phyloP scores from a whole-genome alignment of 106 monocot species.

The Cymbidium sinense region DNA sequence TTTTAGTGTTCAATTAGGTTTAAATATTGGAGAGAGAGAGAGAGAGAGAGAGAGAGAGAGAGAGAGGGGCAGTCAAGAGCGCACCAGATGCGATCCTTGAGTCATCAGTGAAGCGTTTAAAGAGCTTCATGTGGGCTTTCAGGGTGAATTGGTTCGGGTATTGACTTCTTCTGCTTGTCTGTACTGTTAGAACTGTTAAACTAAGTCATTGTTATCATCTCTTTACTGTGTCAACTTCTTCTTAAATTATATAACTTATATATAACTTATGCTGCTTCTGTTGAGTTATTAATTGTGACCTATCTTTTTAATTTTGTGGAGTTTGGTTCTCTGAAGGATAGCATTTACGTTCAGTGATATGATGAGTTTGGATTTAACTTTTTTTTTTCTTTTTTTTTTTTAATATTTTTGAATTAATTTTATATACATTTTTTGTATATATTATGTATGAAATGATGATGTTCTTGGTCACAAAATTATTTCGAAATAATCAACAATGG shows the following conservation, averaged over 20 bases:
- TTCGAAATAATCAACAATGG: too few relatives aligned
- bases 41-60: neutral
- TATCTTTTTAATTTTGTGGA: neutral
- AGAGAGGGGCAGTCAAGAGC: constrained; percentile 90
- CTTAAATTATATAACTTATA: too few relatives aligned
- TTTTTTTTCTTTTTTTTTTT: too few relatives aligned
- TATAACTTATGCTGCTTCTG: too few relatives aligned
- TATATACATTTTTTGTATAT: too few relatives aligned
- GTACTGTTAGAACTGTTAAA: neutral
- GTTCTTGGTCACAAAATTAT: too few relatives aligned
- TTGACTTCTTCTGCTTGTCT: constrained; percentile 70
- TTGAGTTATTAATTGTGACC: neutral
- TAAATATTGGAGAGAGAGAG: neutral
- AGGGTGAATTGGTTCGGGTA: constrained; percentile 90
- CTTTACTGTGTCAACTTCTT: neutral
- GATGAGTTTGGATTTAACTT: too few relatives aligned
- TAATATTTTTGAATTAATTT: too few relatives aligned
- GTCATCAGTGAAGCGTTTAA: neutral
- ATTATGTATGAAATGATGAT: too few relatives aligned
- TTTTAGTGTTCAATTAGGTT: neutral
- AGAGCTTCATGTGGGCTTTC: neutral
- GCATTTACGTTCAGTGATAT: neutral
- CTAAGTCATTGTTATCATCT: neutral
- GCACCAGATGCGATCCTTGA: constrained; percentile 70
- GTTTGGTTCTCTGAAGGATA: neutral